Evolutionary conservation across 164 flowering plant genomes (phyloP).

Genomic region (Chloranthus sessilifolius): DNA sequence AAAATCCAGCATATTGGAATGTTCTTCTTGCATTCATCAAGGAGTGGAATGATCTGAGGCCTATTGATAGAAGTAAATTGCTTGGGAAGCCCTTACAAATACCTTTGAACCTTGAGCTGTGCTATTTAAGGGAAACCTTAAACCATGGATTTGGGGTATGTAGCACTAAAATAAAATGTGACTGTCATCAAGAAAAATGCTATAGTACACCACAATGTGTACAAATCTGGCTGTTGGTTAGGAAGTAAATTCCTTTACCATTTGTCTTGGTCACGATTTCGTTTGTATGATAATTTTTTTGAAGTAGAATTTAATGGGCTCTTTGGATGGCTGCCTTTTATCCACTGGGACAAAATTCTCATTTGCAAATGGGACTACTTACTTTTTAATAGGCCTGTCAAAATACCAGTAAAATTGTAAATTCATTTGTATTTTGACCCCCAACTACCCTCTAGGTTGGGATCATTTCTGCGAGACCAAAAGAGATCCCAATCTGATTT

Average conservation of each 20-base stretch:
- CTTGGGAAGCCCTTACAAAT: slow-evolving; percentile 77
- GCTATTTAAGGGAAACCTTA: slow-evolving; percentile 54
- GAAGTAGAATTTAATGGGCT: neutral
- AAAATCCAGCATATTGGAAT: slow-evolving; percentile 32
- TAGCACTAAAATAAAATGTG: neutral
- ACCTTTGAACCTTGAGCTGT: slow-evolving; percentile 67
- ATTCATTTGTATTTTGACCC: too few relatives aligned
- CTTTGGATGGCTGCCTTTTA: neutral
- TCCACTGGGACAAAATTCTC: neutral
- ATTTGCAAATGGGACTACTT: too few relatives aligned
- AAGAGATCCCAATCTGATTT: too few relatives aligned
- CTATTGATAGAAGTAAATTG: slow-evolving; percentile 60
- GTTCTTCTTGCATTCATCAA: slow-evolving; percentile 43
- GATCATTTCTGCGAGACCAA: too few relatives aligned
- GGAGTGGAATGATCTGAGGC: slow-evolving; percentile 73
- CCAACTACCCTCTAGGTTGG: too few relatives aligned
- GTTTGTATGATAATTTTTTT: neutral
- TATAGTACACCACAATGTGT: too few relatives aligned
- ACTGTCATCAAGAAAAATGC: neutral
- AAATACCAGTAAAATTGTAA: too few relatives aligned
- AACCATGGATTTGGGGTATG: slow-evolving; percentile 68
- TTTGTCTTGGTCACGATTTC: neutral
- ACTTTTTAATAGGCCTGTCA: too few relatives aligned
- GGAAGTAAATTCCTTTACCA: too few relatives aligned
- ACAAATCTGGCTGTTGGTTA: too few relatives aligned